Conservation (phyloP, 441 rosid genomes). For the Corymbia calophylla region DNA sequence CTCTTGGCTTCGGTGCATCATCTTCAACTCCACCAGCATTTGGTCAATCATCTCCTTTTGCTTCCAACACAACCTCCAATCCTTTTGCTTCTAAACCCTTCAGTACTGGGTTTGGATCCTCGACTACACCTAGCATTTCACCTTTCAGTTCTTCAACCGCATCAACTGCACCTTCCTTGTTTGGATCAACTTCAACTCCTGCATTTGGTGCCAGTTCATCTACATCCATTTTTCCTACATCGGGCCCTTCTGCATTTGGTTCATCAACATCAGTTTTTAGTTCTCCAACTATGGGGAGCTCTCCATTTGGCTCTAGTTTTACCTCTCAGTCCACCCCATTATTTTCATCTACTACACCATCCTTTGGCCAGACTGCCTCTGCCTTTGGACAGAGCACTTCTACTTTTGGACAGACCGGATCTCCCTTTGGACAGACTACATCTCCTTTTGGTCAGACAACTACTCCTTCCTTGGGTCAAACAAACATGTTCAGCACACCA, state of each 20-base stretch:
- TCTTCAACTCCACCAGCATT: slow-evolving; percentile 42
- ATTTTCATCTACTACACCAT: slow-evolving; percentile 38
- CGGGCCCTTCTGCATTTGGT: slow-evolving; percentile 39
- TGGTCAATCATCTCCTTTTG: slow-evolving; percentile 56
- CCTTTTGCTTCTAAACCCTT: slow-evolving; percentile 30
- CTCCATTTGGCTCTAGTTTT: slow-evolving; percentile 41
- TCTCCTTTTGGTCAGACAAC: slow-evolving; percentile 5
- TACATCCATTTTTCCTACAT: slow-evolving; percentile 38
- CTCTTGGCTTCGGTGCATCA: slow-evolving; percentile 35
- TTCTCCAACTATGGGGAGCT: slow-evolving; percentile 37
- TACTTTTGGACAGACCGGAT: slow-evolving; percentile 33
- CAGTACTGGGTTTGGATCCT: slow-evolving; percentile 44
- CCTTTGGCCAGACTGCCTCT: slow-evolving; percentile 44
- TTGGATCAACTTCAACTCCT: slow-evolving; percentile 33
- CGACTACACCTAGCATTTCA: slow-evolving; percentile 31
- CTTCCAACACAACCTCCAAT: slow-evolving; percentile 30
- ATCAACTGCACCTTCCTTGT: slow-evolving; percentile 29
- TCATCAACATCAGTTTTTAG: slow-evolving; percentile 57
- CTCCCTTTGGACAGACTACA: slow-evolving; percentile 5
- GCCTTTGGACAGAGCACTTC: slow-evolving; percentile 40
- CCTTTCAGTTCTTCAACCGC: slow-evolving; percentile 42
- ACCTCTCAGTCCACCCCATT: slow-evolving; percentile 53
- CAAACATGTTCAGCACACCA: slow-evolving; percentile 46
- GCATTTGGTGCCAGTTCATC: slow-evolving; percentile 33
- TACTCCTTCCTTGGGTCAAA: slow-evolving; percentile 29